Base-by-base conservation (phyloP, 2,329 filamentous ascomycete species). In the Karstenula rhodostoma region DNA sequence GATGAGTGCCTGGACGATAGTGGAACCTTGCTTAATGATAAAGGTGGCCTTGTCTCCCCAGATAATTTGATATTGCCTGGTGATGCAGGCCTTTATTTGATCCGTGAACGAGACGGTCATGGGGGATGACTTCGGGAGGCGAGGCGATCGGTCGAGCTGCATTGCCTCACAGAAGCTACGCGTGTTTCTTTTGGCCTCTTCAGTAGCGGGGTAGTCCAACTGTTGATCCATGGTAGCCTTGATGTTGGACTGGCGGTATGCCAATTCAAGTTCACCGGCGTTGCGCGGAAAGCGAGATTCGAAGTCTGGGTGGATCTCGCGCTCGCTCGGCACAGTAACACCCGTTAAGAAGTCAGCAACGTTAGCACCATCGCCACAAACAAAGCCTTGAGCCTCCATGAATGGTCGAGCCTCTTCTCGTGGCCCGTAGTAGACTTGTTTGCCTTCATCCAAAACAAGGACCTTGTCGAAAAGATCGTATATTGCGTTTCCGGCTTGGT, bases 281-380 rank as follows among this genome's bases (percentile, higher is more conserved):
- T 75, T 82, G 19, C 80, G 75, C 7, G 81, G 81, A 8, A 81
- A 80, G 19, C 68, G 68, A 56, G 73, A 63, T 61, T 82, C 80
- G 48, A 67, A 82, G 2, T 77, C 80, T 12, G 67, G 60, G 10
- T 68, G 70, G 19, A 82, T 76, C n/a, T 77, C 58, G 55, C 81
- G 75, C 60, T 83, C 80, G 33, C 73, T 72, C 1, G 81, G 67
- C 5, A 78, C 79, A 1, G 87, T 91, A 60, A 93, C 86, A 4
- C 89, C 90, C 0, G 90, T 93, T n/a, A 94, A 77, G 73, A 92
- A 94, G 69, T 94, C 91, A 1, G 86, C 87, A 0, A 87, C 87
- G 0, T 89, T 92, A 32, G 88, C 85, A 5, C 86, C 85, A 8
- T 86, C 51, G 27, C 51, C 51, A 33, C 51, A 54, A 17, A 54